A percentile compares a stretch with the other conserved stretches of the same genome.
phyloP scores from a whole-genome alignment of 1,139 yeast species.

The Blastobotrys serpentis region DNA sequence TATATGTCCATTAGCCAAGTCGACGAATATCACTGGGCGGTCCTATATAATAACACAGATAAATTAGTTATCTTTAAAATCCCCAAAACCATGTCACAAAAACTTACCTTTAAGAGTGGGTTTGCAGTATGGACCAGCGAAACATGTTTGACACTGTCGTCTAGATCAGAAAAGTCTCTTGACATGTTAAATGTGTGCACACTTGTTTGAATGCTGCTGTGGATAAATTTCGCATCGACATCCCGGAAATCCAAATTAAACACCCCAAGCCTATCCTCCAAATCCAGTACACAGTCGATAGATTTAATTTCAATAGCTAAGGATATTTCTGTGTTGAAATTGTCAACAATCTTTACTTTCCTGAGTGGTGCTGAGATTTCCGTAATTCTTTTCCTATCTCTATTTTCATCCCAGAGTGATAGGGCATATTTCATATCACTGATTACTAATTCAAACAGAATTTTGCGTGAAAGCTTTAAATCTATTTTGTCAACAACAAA shows the following conservation, averaged over 20 bases:
- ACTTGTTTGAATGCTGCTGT: constrained; percentile 17
- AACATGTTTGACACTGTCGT: constrained; percentile 21
- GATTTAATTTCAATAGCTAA: constrained; percentile 10
- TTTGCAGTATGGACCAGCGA: constrained; percentile 29
- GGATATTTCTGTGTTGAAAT: neutral
- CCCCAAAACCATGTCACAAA: no score
- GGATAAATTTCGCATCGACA: constrained; percentile 23
- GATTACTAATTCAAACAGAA: neutral
- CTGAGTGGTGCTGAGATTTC: neutral
- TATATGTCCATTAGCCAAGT: constrained; percentile 22
- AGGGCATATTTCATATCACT: neutral
- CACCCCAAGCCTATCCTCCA: constrained; percentile 22
- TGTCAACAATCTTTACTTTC: neutral
- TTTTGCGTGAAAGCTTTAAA: constrained; percentile 11
- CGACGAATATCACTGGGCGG: constrained; percentile 27
- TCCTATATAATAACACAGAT: constrained; percentile 16
- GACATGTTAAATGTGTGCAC: constrained; percentile 23
- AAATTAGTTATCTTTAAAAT: no score
- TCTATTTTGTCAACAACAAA: constrained; percentile 16
- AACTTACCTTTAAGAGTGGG: constrained; percentile 26
- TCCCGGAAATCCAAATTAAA: constrained; percentile 34
- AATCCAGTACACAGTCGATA: constrained; percentile 15
- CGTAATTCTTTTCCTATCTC: neutral
- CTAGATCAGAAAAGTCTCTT: constrained; percentile 26
- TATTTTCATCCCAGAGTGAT: neutral